Base-by-base conservation (phyloP, 2,329 filamentous ascomycete genomes). In the Tolypocladium ovalisporum region DNA sequence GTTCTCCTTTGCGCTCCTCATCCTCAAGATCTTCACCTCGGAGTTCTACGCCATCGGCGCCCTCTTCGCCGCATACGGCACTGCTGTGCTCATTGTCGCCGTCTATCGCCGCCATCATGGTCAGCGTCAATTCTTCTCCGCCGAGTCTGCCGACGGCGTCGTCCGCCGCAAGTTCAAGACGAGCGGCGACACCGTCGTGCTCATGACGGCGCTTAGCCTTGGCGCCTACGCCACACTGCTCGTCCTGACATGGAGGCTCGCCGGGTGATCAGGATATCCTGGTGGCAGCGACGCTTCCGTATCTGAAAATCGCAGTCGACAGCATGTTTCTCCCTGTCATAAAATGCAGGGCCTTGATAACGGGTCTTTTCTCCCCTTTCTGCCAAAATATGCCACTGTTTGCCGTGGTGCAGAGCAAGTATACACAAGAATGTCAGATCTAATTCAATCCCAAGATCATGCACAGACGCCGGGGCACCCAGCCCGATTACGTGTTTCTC, bases 41-140 rank as follows among this genome's bases (percentile, higher is more conserved):
- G 94, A 97, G 69, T 97, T 99, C 77, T 97, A 97, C 74, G 85
- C 88, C 64, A 96, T 97, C 61, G 94, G 94, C n/a, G 94, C 94
- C 8, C 79, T 99, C 36, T 97, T 97, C 70, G 92, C 94, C 49
- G 86, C 90, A 54, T 97, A 97, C 68, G 94, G 93, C 15, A 85
- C 87, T 4, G 89, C 90, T 8, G 83, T 99, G 53, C 77, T 97
- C 68, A 78, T 89, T 32, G 90, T 95, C 59, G 88, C 90, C 65
- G 77, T 90, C 56, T 95, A 95, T 73, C 83, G 94, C 58, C 85
- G 94, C 56, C 89, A 92, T 68, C 89, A 97, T 73, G 92, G 94
- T 58, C 96, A 97, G 68, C 83, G 85, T 62, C 93, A 97, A 73
- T 97, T 99, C 75, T 97, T 97, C 73, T 83, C 79, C 51, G 65